phyloP scores from a whole-genome alignment of 1,139 yeast species.

The Scheffersomyces insectosa region DNA sequence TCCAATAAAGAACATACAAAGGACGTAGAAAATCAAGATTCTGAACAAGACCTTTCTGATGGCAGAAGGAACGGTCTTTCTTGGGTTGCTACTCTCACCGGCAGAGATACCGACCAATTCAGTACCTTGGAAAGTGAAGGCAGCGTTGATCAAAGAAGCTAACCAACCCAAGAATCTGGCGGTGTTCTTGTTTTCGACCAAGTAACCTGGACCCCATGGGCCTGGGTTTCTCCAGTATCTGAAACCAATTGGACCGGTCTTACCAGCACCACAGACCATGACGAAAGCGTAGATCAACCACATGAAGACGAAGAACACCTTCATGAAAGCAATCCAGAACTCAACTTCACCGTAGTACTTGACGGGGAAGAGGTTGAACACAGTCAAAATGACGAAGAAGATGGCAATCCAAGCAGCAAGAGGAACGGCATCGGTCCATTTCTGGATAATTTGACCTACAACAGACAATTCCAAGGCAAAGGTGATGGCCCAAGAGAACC shows the following conservation, averaged over 20 bases:
- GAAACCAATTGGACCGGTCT: constrained; percentile 73
- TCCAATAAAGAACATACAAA: constrained; percentile 80
- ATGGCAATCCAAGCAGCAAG: constrained; percentile 76
- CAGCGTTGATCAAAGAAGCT: constrained; percentile 62
- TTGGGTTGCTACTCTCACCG: constrained; percentile 84
- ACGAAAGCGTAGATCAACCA: constrained; percentile 67
- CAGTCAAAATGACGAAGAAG: constrained; percentile 55
- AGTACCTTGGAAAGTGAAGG: constrained; percentile 78
- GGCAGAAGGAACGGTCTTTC: constrained; percentile 80
- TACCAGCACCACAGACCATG: constrained; percentile 74
- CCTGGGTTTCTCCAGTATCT: constrained; percentile 95
- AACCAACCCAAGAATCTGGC: constrained; percentile 69
- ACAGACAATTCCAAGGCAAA: constrained; percentile 81
- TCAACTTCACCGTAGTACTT: constrained; percentile 66
- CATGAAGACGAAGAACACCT: constrained; percentile 70
- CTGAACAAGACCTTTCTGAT: constrained; percentile 80
- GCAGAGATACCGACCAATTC: constrained; percentile 88
- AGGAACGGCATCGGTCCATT: constrained; percentile 76
- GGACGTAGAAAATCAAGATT: constrained; percentile 76
- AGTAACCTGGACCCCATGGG: constrained; percentile 71
- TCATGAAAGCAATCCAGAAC: constrained; percentile 61
- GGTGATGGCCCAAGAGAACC: constrained; percentile 87
- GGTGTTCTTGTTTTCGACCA: constrained; percentile 43
- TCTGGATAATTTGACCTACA: constrained; percentile 71
- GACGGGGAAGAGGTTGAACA: constrained; percentile 62